Evolutionary conservation across 805 yeast species (phyloP).

Genomic region (Sugiyamaella mastotermitis): DNA sequence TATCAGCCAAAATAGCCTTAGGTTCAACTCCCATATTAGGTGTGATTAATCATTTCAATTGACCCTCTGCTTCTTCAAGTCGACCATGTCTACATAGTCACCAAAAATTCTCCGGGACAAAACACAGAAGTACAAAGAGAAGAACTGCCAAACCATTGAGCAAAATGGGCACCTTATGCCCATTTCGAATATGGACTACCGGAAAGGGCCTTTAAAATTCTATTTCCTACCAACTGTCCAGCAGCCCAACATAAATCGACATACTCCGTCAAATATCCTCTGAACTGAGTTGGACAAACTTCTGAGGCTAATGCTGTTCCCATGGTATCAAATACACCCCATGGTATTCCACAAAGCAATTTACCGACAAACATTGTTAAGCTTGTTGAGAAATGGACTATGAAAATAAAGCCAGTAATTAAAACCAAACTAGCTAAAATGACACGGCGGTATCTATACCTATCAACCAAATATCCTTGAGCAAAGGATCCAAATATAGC

Average conservation of each 20-base stretch:
- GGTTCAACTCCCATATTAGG: no score
- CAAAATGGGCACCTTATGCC: no score
- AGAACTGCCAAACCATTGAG: no score
- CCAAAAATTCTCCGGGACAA: no score
- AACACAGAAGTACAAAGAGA: no score
- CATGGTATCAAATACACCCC: conserved; percentile 49
- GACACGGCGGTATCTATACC: conserved; percentile 40
- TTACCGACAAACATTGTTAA: conserved; percentile 34
- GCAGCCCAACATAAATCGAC: conserved; percentile 50
- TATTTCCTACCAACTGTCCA: conserved; percentile 40
- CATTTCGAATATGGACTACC: not conserved
- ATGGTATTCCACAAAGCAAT: conserved; percentile 36
- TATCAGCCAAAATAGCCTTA: no score
- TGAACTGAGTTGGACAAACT: conserved; percentile 45
- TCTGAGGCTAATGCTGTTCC: conserved; percentile 51
- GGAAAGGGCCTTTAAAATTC: not conserved
- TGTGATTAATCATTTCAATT: no score
- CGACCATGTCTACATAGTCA: no score
- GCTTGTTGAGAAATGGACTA: conserved; percentile 40
- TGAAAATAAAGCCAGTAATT: conserved; percentile 37
- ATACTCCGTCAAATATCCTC: conserved; percentile 44
- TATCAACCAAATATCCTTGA: conserved; percentile 41
- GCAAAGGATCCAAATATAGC: no score
- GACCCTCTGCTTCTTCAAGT: no score
- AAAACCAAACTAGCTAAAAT: conserved; percentile 32